Evolutionary conservation across 2,329 filamentous ascomycete species (phyloP), one percentile per base, ranked within the genome.

Genomic region (Phaeosphaeria sp.): DNA sequence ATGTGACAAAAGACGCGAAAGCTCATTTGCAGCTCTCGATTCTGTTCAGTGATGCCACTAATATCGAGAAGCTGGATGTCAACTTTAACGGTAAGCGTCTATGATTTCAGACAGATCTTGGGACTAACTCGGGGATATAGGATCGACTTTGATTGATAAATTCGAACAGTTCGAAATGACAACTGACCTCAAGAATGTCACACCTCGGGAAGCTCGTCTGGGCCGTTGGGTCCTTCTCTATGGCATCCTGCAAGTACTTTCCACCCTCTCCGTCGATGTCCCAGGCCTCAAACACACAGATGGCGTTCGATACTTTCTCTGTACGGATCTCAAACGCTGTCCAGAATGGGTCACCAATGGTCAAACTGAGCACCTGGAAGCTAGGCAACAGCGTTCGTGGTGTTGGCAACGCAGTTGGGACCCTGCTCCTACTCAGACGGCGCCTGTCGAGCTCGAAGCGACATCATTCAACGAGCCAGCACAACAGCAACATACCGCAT

Each of bases 221-320:
- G 79, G 79, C 18, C 76, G 78, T 15, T 81, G 79, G 79, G 66
- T 81, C 21, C 74, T 80, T 7, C 63, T 81, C 23, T 79, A 80
- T 55, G 76, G 73, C 36, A 71, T 78, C 46, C 62, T 81, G 1
- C 79, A 81, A 62, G 68, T 78, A 9, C 71, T 81, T 3, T 78
- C 77, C 10, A 77, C 70, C 1, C 63, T 81, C 5, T 78, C 78
- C 11, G 77, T 80, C 52, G 78, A 80, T 52, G 74, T 77, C 0
- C 69, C 71, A 23, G 73, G 71, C 5, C 70, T 81, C 36, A 74
- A 72, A 23, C 74, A 77, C 59, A 75, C 66, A 6, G 69, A 75
- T 13, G 72, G 72, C 4, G 75, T 79, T 3, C 66, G 66, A 3
- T 80, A 80, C 62, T 78, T 79, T 61, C 70, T 80, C 30, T 78